Percentiles rank a stretch among this genome's conserved stretches.
These are phyloP conservation scores for Artemisia argyi DNA, from an alignment of 129 eudicot species.

Conservation along the genomic window DNA sequence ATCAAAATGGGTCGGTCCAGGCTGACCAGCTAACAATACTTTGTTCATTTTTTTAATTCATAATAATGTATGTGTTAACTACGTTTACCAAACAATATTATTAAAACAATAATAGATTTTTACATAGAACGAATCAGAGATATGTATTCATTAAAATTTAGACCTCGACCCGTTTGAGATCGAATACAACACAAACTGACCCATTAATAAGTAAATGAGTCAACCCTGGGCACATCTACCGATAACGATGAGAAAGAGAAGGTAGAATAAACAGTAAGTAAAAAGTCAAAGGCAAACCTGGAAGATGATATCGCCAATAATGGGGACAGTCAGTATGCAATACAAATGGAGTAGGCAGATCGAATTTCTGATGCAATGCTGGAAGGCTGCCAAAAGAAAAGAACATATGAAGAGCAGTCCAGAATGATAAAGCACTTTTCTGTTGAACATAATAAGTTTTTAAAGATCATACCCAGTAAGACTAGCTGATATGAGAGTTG, in stretches of 20 bases:
- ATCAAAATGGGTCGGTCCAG: too few relatives aligned
- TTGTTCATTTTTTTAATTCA: too few relatives aligned
- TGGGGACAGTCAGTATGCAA: slow-evolving; percentile 94
- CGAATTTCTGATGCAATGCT: slow-evolving; percentile 82
- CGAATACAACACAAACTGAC: too few relatives aligned
- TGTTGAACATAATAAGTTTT: neutral
- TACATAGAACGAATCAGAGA: too few relatives aligned
- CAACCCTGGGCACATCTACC: too few relatives aligned
- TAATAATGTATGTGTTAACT: too few relatives aligned
- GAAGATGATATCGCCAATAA: slow-evolving; percentile 89
- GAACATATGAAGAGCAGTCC: neutral
- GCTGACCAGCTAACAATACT: too few relatives aligned
- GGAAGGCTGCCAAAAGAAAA: slow-evolving; percentile 52
- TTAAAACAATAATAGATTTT: too few relatives aligned
- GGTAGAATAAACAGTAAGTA: neutral
- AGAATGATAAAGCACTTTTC: slow-evolving; percentile 9
- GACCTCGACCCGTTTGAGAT: too few relatives aligned
- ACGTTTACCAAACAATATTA: too few relatives aligned
- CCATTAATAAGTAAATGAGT: too few relatives aligned
- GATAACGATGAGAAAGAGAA: neutral
- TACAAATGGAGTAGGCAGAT: slow-evolving; percentile 88
- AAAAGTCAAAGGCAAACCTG: slow-evolving; percentile 47
- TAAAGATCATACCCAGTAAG: slow-evolving; percentile 68
- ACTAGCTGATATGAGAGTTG: slow-evolving; percentile 87
- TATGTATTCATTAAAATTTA: too few relatives aligned